Conservation (phyloP, 2,329 filamentous ascomycete genomes). For the Fusarium anthophilum region DNA sequence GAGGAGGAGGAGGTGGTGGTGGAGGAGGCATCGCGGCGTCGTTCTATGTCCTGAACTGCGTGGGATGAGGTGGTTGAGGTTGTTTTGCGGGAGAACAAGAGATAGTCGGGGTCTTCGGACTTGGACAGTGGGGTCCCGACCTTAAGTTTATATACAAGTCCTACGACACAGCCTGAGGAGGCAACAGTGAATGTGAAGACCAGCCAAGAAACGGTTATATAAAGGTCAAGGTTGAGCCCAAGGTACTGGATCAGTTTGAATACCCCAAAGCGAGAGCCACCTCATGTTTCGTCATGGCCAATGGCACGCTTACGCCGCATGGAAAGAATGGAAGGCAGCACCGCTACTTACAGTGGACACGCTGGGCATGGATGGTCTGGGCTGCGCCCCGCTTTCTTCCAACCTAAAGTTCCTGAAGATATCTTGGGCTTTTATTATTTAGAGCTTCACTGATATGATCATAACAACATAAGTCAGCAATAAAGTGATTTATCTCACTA, state of each 20-base stretch:
- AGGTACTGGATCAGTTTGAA: conserved; percentile 21
- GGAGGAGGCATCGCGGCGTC: conserved; percentile 59
- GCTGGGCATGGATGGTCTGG: conserved; percentile 8
- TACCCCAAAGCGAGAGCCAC: conserved; percentile 29
- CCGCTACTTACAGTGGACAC: conserved; percentile 32
- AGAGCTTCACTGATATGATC: background rate
- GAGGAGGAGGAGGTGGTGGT: conserved; percentile 67
- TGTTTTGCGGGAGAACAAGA: conserved; percentile 23
- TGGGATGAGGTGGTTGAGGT: conserved; percentile 18
- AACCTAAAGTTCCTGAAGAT: conserved; percentile 17
- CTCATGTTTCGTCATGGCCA: conserved; percentile 43
- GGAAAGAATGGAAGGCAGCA: conserved; percentile 37
- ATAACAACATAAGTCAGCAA: background rate
- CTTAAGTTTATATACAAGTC: conserved; percentile 4
- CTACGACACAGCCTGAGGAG: background rate
- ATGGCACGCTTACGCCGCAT: conserved; percentile 37
- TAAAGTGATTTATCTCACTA: background rate
- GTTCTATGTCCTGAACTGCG: background rate
- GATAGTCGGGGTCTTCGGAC: conserved; percentile 23
- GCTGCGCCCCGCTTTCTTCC: conserved; percentile 31
- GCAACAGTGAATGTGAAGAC: background rate
- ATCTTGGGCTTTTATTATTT: background rate
- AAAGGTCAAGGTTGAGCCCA: conserved; percentile 18
- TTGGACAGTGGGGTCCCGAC: conserved; percentile 12
- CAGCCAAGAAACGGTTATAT: background rate